Evolutionary conservation across 2,329 filamentous ascomycete genomes (phyloP).

Genomic region (Anisogramma anomala): DNA sequence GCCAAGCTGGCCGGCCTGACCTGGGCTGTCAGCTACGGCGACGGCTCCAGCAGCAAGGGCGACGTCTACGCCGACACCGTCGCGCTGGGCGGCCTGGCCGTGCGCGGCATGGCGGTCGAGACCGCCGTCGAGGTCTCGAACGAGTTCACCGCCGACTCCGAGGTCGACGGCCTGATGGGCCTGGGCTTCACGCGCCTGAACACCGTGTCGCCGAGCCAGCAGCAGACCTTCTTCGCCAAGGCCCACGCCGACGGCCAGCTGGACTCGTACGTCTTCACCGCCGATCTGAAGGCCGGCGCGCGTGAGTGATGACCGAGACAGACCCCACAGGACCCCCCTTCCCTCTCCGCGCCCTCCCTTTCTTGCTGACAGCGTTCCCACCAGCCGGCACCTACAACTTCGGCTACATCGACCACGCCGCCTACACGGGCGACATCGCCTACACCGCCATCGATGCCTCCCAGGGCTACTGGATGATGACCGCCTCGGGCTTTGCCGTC

Average conservation of each 20-base stretch:
- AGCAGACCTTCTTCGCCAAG: constrained; percentile 32
- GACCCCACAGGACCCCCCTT: too few species aligned
- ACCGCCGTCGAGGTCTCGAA: constrained; percentile 30
- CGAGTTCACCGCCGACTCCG: constrained; percentile 28
- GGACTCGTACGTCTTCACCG: constrained; percentile 23
- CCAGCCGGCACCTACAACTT: constrained; percentile 26
- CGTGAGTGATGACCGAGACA: constrained; percentile 17
- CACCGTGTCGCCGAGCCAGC: constrained; percentile 29
- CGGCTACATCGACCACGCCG: constrained; percentile 40
- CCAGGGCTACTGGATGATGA: constrained; percentile 55
- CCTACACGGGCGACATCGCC: constrained; percentile 47
- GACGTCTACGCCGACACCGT: constrained; percentile 35
- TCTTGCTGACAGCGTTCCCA: background rate
- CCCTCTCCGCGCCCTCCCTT: too few species aligned
- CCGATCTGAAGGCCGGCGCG: constrained; percentile 23
- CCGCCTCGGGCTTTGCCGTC: constrained; percentile 25
- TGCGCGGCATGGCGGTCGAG: constrained; percentile 32
- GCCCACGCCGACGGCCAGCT: constrained; percentile 21
- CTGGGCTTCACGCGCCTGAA: constrained; percentile 34
- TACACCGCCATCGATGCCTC: constrained; percentile 44
- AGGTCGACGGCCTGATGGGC: constrained; percentile 34
- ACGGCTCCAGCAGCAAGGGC: constrained; percentile 31
- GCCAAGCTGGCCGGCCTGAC: constrained; percentile 25
- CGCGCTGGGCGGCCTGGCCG: constrained; percentile 31
- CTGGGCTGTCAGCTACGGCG: constrained; percentile 34